Base-by-base conservation (phyloP, 1,284 basidiomycete species). In the Irpex rosettiformis region DNA sequence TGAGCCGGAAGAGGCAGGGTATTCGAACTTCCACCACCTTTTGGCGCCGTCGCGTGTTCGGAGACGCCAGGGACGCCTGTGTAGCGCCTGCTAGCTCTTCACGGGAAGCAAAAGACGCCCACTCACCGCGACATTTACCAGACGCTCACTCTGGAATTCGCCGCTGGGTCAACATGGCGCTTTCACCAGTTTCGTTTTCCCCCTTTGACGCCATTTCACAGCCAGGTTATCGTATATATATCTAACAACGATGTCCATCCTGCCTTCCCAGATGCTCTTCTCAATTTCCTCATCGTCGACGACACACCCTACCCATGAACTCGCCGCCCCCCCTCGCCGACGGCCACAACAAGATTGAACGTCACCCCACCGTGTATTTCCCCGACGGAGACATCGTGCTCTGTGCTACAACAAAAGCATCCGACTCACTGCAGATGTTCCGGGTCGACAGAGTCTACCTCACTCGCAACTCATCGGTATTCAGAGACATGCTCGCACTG, bases 401-500 rank as follows among this genome's bases (percentile, higher is more conserved):
- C 57, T 77, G 79, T 56, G 86, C 85, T 1, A 79, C 84, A 61
- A 71, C 75, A 58, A 51, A 51, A 28, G 80, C 76, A 4, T 22
- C 42, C 25, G 60, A 47, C 21, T 24, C n/a, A 28, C 28, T 47
- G 22, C 55, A 55, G 13, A 69, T 87, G 22, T 89, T 89, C 71
- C 80, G 82, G 48, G 85, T 89, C 0, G 88, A 89, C 70, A 83
- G 82, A 66, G 85, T 84, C 10, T 75, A 86, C 62, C 75, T 89
- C 6, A 75, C 81, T 28, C 79, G 86, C 3, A 85, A 86, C 67
- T 89, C 86, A 2, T 70, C 75, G 13, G 81, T 83, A 62, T 88
- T 89, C 64, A 76, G 77, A 40, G 85, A 89, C 66, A 77, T 89
- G 77, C 84, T 89, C 67, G 77, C 81, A 3, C 70, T 88, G 10